Evolutionary conservation across 257 asterid species (phyloP).

Genomic region (Solanum arcanum): DNA sequence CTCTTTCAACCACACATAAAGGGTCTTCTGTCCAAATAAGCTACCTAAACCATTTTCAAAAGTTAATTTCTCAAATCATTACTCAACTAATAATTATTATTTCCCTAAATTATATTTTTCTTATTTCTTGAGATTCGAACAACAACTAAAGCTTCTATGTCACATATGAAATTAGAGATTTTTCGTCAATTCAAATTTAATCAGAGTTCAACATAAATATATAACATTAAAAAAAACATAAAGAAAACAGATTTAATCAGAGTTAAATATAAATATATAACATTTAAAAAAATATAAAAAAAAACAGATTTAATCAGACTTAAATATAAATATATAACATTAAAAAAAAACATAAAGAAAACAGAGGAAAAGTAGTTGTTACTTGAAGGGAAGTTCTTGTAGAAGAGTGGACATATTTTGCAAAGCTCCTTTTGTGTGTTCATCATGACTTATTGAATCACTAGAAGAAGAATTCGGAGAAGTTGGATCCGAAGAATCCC

Average conservation of each 20-base stretch:
- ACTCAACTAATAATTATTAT: too few species aligned
- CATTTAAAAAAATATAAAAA: too few species aligned
- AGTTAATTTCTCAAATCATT: not conserved
- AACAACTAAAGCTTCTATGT: too few species aligned
- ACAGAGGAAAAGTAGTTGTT: not conserved
- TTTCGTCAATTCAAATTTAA: not conserved
- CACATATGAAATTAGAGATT: too few species aligned
- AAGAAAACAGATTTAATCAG: not conserved
- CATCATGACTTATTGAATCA: not conserved
- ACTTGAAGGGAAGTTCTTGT: slow-evolving; percentile 63
- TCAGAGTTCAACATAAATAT: not conserved
- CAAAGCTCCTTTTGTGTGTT: slow-evolving; percentile 12
- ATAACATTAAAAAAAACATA: not conserved
- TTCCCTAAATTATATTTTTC: too few species aligned
- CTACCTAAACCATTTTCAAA: not conserved
- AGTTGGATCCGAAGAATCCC: not conserved
- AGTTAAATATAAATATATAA: not conserved
- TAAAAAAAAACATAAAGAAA: not conserved
- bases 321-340: not conserved
- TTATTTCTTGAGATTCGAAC: too few species aligned
- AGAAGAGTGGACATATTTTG: slow-evolving; percentile 52
- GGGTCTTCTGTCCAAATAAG: too few species aligned
- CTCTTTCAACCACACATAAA: not conserved
- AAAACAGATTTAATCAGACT: not conserved
- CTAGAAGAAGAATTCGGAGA: not conserved